These are phyloP conservation scores for Yarrowia porcina DNA, from an alignment of 805 yeast species.

Conservation along the genomic window DNA sequence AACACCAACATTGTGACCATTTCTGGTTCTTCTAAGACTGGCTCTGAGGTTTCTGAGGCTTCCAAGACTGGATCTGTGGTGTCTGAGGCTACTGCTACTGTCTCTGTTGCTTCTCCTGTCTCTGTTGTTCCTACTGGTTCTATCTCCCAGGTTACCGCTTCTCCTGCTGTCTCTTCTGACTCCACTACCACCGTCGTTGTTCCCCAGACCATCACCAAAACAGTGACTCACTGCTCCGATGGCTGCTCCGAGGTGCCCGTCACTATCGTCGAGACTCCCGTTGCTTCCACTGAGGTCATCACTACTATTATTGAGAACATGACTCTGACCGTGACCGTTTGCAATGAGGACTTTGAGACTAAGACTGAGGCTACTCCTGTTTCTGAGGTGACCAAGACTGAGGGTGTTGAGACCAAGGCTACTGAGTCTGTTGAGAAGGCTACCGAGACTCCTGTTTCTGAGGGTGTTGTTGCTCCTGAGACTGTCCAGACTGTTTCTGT, in stretches of 20 bases:
- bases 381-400: background rate
- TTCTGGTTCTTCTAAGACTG: background rate
- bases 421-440: background rate
- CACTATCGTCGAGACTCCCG: slow-evolving; percentile 15
- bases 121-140: no score
- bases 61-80: no score
- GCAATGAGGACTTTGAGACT: background rate
- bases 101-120: background rate
- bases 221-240: background rate
- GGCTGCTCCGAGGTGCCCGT: slow-evolving; percentile 21
- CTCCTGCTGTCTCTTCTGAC: background rate
- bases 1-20: background rate
- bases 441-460: background rate
- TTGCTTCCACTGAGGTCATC: background rate
- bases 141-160: no score
- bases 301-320: background rate
- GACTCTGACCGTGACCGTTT: slow-evolving; percentile 5
- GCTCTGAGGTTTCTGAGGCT: no score
- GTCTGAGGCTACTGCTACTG: no score
- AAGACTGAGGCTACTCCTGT: background rate
- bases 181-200: background rate
- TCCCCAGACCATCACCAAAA: slow-evolving; percentile 13
- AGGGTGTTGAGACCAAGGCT: background rate
- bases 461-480: background rate
- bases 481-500: background rate